phyloP scores from a whole-genome alignment of 306 rosid genomes.

The Oemleria cerasiformis region DNA sequence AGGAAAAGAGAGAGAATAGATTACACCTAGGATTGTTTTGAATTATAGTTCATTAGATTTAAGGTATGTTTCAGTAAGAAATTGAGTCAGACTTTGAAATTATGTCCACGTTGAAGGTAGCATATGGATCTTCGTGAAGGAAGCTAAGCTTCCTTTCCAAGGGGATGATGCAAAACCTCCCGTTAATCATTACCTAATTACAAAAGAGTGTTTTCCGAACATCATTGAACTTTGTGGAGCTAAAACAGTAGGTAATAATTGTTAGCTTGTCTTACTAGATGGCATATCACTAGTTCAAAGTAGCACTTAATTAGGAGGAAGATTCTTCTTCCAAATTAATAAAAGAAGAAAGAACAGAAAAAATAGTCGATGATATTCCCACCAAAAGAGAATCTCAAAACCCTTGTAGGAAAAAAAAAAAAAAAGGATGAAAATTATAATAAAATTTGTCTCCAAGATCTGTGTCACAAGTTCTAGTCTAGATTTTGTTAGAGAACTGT shows the following conservation, averaged over 20 bases:
- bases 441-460: constrained; percentile 24
- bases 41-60: not conserved
- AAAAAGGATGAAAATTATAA: constrained; percentile 9
- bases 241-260: constrained; percentile 20
- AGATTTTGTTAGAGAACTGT: constrained; percentile 19
- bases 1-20: not conserved
- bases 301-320: constrained; percentile 29
- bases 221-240: constrained; percentile 10
- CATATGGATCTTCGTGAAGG: no score
- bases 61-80: no score
- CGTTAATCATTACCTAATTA: not conserved
- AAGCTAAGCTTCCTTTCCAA: not conserved
- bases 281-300: constrained; percentile 19
- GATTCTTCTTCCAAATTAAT: constrained; percentile 32
- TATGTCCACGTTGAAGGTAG: no score
- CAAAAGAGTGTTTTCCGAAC: not conserved
- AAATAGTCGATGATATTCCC: constrained; percentile 33
- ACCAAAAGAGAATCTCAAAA: constrained; percentile 35
- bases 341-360: constrained; percentile 11
- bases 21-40: not conserved
- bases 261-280: constrained; percentile 26
- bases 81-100: no score
- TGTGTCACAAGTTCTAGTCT: constrained; percentile 22
- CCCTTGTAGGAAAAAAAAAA: constrained; percentile 1
- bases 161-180: not conserved